Base-by-base conservation (phyloP, 306 rosid genomes). In the Notholithocarpus densiflorus region DNA sequence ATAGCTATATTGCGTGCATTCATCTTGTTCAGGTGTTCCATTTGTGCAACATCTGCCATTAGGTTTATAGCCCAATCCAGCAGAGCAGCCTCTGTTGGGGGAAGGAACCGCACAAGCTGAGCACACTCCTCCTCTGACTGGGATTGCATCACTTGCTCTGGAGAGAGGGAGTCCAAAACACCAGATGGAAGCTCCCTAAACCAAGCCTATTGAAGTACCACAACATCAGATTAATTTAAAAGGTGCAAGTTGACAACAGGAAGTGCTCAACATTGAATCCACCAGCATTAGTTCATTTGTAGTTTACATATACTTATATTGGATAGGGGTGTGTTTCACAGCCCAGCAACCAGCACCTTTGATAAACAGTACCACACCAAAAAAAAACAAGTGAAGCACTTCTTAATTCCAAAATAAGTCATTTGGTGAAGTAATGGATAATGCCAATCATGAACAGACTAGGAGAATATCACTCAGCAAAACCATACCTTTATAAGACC, bases 51-150 rank as follows among this genome's bases (percentile, higher is more conserved):
- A 40, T 96, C 99, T 26, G 98, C 98, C 99, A 96, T 96, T 40
- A 96, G 84, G 84, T 96, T 96, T 74, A 96, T 77, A 10, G 97
- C 96, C 99, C 99, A 96, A 81, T 96, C 98, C 59, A 96, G 90
- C 69, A 96, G 77, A 4, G 97, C 98, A 56, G 97, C 92, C 86
- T 96, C 97, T 29, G 94, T 90, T 15, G 86, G 91, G 68, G 99
- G 99, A 56, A 96, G 96, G 75, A 91, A 86, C 73, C 91, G 79
- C 76, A 92, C 94, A 52, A 93, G 97, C 62, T 87, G 87, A 71
- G 92, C 84, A 87, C 98, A 93, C 82, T 96, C 98, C 79, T 93
- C 98, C 75, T 96, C 98, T 13, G 97, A 56, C 77, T 96, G 97
- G 45, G 97, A 87, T 80, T 91, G 93, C 96, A 96, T 93, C 82